Percentiles rank a stretch among this genome's conserved stretches.
Conservation (phyloP, 23 red algal genomes). For the Pyropia haitanensis region DNA sequence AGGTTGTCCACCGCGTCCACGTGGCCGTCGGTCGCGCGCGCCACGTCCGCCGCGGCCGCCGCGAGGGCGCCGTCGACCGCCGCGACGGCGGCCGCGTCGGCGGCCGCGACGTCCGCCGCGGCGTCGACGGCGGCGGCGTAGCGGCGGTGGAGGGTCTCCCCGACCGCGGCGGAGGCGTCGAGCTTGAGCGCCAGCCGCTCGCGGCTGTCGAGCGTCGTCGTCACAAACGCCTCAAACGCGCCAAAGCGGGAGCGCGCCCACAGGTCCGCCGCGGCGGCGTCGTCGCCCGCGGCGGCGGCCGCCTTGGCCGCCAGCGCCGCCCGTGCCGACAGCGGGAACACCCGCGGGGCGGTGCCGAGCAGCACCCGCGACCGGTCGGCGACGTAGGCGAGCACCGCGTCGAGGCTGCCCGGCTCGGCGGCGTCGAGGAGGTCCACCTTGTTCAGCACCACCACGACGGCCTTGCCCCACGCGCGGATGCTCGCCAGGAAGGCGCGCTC, state of each 20-base stretch:
- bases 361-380: slow-evolving; percentile 2
- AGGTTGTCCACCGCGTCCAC: slow-evolving; percentile 17
- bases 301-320: slow-evolving; percentile 11
- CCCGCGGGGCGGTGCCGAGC: slow-evolving; percentile 12
- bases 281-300: background rate
- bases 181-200: slow-evolving; percentile 36
- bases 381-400: slow-evolving; percentile 25
- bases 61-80: background rate
- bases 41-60: background rate
- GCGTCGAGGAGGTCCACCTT: slow-evolving; percentile 24
- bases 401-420: background rate
- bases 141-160: slow-evolving; percentile 1
- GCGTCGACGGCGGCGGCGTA: slow-evolving; percentile 9
- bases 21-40: background rate
- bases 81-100: background rate
- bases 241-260: slow-evolving; percentile 23
- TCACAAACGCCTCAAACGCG: slow-evolving; percentile 18
- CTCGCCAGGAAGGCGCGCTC: slow-evolving; percentile 30
- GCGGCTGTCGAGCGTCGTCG: slow-evolving; percentile 10
- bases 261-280: background rate
- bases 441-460: slow-evolving; percentile 35
- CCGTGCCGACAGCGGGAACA: slow-evolving; percentile 24
- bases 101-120: slow-evolving; percentile 1
- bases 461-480: slow-evolving; percentile 45
- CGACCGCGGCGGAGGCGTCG: slow-evolving; percentile 16